These are phyloP conservation scores for Curvularia hawaiiensis DNA, from an alignment of 2,329 filamentous ascomycete species.

Conservation along the genomic window DNA sequence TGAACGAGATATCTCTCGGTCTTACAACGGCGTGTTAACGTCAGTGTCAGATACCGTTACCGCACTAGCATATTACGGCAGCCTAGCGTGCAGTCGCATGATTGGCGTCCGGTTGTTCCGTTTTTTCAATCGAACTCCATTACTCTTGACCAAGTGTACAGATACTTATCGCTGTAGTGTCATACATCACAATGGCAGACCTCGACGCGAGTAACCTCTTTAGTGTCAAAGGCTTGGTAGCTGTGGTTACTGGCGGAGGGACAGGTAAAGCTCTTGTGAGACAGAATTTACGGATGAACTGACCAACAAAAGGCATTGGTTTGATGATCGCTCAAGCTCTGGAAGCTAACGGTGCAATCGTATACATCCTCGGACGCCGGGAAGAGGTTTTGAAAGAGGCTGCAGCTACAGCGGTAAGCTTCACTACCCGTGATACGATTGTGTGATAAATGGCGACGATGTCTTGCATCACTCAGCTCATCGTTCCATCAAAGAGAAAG, in stretches of 20 bases:
- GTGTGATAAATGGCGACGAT: neutral
- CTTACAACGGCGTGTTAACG: neutral
- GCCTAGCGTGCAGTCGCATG: neutral
- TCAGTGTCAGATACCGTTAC: neutral
- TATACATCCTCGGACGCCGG: slow-evolving; percentile 33
- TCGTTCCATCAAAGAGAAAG: neutral
- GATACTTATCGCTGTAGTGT: neutral
- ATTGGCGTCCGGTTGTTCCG: neutral
- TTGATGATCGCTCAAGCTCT: slow-evolving; percentile 31
- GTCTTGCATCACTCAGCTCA: neutral
- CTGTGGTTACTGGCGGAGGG: slow-evolving; percentile 25
- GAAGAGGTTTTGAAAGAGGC: slow-evolving; percentile 23
- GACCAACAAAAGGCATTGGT: slow-evolving; percentile 25
- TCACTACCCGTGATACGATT: too few species aligned
- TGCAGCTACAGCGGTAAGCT: slow-evolving; percentile 8
- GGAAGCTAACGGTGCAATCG: slow-evolving; percentile 26
- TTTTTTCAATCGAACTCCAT: neutral
- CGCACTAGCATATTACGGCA: neutral
- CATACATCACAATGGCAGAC: slow-evolving; percentile 2
- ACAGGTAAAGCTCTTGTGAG: slow-evolving; percentile 9
- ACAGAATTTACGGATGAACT: neutral
- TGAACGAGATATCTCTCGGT: neutral
- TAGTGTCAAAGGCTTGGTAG: slow-evolving; percentile 22
- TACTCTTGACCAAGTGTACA: neutral
- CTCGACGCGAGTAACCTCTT: slow-evolving; percentile 16